phyloP scores from a whole-genome alignment of 495 filamentous ascomycete species.

The Talaromyces stipitatus region DNA sequence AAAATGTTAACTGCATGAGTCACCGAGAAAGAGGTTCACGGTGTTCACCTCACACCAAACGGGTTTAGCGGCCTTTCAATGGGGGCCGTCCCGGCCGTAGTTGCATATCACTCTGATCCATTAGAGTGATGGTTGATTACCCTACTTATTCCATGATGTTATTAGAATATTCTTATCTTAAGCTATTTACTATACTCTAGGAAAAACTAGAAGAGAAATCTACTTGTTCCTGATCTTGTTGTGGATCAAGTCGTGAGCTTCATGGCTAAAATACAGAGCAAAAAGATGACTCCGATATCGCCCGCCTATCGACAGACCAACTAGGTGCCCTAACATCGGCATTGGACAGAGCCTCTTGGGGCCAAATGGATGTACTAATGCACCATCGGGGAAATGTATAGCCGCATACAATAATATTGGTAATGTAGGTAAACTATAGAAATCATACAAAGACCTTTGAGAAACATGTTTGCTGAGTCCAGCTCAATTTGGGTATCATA shows the following conservation, averaged over 20 bases:
- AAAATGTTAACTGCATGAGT: background rate
- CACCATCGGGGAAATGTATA: background rate
- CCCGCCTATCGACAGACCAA: background rate
- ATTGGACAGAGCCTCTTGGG: background rate
- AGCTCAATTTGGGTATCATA: constrained; percentile 3
- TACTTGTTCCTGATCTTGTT: too few relatives aligned
- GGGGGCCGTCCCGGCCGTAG: background rate
- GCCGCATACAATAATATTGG: too few relatives aligned
- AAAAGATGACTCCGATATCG: background rate
- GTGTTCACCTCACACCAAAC: background rate
- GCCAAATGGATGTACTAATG: background rate
- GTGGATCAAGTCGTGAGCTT: background rate
- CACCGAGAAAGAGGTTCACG: background rate
- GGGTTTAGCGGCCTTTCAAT: background rate
- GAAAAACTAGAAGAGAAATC: background rate
- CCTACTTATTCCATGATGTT: background rate
- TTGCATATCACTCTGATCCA: background rate
- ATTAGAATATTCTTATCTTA: background rate
- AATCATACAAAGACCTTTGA: background rate
- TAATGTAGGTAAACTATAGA: too few relatives aligned
- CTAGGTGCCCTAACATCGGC: background rate
- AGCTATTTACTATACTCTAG: background rate
- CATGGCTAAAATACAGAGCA: background rate
- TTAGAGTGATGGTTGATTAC: background rate
- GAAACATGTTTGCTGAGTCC: background rate